phyloP scores from a whole-genome alignment of 106 monocot genomes.

The Hemerocallis citrina region DNA sequence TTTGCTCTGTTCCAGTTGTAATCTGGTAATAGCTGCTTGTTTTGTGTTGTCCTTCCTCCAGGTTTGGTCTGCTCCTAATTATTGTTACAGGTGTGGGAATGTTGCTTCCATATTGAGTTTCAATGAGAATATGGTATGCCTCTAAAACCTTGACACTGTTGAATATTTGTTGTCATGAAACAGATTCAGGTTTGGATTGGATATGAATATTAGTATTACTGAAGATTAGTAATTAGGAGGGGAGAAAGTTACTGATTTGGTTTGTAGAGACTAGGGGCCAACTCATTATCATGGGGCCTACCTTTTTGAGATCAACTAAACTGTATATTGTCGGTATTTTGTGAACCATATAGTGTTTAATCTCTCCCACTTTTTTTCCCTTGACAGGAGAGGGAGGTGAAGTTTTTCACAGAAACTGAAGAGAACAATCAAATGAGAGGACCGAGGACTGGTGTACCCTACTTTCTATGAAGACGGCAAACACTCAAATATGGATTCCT shows the following conservation, averaged over 20 bases:
- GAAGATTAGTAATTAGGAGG: no score
- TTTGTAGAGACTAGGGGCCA: no score
- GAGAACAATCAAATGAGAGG: conserved; percentile 99
- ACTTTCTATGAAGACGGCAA: conserved; percentile 59
- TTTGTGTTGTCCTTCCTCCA: conserved; percentile 9
- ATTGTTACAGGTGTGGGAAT: conserved; percentile 96
- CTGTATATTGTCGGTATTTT: no score
- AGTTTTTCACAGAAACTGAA: conserved; percentile 95
- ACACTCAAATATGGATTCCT: not conserved
- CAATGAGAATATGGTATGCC: conserved; percentile 90
- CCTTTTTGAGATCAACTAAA: no score
- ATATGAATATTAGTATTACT: no score
- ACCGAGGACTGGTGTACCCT: conserved; percentile 84
- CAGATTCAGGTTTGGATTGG: no score
- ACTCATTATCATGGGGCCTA: no score
- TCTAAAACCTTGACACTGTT: not conserved
- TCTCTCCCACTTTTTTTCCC: no score
- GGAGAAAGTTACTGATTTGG: no score
- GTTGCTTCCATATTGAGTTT: conserved; percentile 96
- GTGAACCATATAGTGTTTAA: no score
- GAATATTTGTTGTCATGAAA: no score
- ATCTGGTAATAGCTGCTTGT: not conserved
- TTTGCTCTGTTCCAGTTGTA: not conserved
- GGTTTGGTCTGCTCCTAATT: conserved; percentile 99
- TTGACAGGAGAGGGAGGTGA: conserved; percentile 94